Conservation (phyloP, 805 yeast species). For the Suhomyces kilbournensis region DNA sequence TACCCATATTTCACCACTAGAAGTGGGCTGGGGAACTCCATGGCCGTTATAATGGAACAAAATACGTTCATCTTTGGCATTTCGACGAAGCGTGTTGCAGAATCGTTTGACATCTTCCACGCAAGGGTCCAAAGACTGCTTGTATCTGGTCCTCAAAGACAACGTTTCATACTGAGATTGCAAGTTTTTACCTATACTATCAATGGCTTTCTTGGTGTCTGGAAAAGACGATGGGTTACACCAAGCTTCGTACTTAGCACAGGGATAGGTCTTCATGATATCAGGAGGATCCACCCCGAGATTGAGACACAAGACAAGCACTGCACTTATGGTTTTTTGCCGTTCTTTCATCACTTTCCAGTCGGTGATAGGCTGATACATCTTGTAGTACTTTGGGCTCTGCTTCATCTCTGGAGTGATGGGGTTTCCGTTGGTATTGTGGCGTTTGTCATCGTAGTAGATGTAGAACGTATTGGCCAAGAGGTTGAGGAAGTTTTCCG, state of each 20-base stretch:
- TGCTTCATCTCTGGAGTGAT: slow-evolving; percentile 51
- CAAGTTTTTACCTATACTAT: slow-evolving; percentile 81
- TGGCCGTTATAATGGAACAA: slow-evolving; percentile 96
- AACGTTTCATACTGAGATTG: slow-evolving; percentile 89
- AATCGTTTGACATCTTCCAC: slow-evolving; percentile 93
- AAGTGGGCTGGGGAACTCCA: slow-evolving; percentile 97
- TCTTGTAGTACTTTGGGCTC: slow-evolving; percentile 38
- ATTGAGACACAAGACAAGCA: slow-evolving; percentile 84
- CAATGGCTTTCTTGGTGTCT: slow-evolving; percentile 88
- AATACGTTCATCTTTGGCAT: slow-evolving; percentile 90
- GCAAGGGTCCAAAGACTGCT: slow-evolving; percentile 88
- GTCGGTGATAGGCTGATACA: slow-evolving; percentile 72
- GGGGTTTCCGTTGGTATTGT: slow-evolving; percentile 86
- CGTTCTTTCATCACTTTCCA: slow-evolving; percentile 92
- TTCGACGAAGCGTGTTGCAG: slow-evolving; percentile 82
- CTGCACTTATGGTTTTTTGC: slow-evolving; percentile 91
- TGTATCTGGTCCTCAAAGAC: slow-evolving; percentile 82
- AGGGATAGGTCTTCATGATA: slow-evolving; percentile 85
- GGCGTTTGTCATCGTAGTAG: slow-evolving; percentile 89
- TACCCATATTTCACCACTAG: slow-evolving; percentile 97
- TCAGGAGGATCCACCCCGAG: slow-evolving; percentile 98
- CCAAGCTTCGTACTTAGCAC: slow-evolving; percentile 91
- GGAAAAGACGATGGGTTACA: slow-evolving; percentile 79
- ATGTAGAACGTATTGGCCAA: slow-evolving; percentile 70
- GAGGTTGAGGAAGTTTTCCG: slow-evolving; percentile 52